phyloP scores from a whole-genome alignment of 129 eudicot species.

The Chrysanthemum makinoi region DNA sequence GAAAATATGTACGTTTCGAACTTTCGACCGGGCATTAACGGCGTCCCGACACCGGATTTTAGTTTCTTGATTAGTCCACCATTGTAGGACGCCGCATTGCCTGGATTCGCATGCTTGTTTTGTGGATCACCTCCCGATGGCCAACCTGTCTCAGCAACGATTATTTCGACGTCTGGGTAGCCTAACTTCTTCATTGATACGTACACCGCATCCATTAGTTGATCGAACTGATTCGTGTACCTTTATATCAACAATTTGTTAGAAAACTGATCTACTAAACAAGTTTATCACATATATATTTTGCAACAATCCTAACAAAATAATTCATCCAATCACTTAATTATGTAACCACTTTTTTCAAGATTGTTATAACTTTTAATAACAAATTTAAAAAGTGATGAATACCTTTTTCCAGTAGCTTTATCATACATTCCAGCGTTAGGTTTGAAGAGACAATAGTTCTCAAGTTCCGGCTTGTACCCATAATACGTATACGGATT shows the following conservation, averaged over 20 bases:
- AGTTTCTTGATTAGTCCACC: conserved; percentile 57
- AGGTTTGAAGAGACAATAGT: conserved; percentile 43
- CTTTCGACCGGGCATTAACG: conserved; percentile 77
- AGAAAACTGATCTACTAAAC: background rate
- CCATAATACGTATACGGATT: conserved; percentile 90
- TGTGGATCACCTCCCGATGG: conserved; percentile 64
- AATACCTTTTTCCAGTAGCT: conserved; percentile 36
- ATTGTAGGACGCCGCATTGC: conserved; percentile 66
- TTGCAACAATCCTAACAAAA: background rate
- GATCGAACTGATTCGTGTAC: conserved; percentile 74
- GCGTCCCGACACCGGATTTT: conserved; percentile 64
- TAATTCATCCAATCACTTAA: no score
- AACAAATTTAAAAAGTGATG: background rate
- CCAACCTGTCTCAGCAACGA: conserved; percentile 93
- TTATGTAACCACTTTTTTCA: no score
- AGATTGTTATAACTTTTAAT: no score
- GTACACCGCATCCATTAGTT: conserved; percentile 60
- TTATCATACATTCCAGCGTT: conserved; percentile 53
- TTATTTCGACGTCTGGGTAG: conserved; percentile 68
- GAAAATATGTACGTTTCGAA: conserved; percentile 77
- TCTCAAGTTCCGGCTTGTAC: conserved; percentile 36
- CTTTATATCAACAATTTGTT: conserved; percentile 3
- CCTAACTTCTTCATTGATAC: conserved; percentile 73
- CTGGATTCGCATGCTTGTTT: conserved; percentile 44
- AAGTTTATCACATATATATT: background rate